Evolutionary conservation across 1,284 basidiomycete genomes (phyloP).

Genomic region (Ustilago vetiveriae): DNA sequence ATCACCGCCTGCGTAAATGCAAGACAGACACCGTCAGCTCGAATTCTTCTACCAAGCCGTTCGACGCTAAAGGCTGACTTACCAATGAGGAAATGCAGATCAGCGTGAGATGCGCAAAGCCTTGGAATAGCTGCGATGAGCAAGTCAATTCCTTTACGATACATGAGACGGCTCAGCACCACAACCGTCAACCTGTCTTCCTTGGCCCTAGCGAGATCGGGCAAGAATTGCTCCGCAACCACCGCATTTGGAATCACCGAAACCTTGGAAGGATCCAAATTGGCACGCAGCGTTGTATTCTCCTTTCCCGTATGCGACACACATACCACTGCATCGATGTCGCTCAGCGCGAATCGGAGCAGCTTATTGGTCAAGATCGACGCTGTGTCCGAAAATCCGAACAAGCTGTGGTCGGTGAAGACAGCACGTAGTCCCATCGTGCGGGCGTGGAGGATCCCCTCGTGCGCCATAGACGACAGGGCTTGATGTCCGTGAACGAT

Average conservation of each 20-base stretch:
- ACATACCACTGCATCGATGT: slow-evolving; percentile 92
- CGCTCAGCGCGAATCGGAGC: slow-evolving; percentile 82
- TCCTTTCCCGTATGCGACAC: slow-evolving; percentile 93
- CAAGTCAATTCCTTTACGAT: slow-evolving; percentile 95
- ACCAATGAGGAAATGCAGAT: slow-evolving; percentile 90
- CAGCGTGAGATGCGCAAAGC: slow-evolving; percentile 83
- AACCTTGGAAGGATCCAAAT: slow-evolving; percentile 67
- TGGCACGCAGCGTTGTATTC: slow-evolving; percentile 89
- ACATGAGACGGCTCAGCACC: slow-evolving; percentile 91
- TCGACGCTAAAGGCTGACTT: slow-evolving; percentile 46
- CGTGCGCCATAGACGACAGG: slow-evolving; percentile 87
- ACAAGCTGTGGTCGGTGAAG: slow-evolving; percentile 96
- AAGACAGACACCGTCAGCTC: not conserved
- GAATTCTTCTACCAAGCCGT: no score
- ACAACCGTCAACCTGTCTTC: slow-evolving; percentile 77
- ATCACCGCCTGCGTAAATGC: slow-evolving; percentile 72
- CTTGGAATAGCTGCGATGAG: slow-evolving; percentile 89
- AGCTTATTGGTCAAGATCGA: slow-evolving; percentile 97
- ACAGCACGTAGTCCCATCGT: slow-evolving; percentile 76
- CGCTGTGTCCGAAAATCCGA: slow-evolving; percentile 93
- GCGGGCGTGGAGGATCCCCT: slow-evolving; percentile 84
- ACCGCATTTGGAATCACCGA: slow-evolving; percentile 85
- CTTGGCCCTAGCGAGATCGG: slow-evolving; percentile 68
- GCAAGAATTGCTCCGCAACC: slow-evolving; percentile 85
- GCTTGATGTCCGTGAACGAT: slow-evolving; percentile 93